These are phyloP conservation scores for Stephanodiscus triporus DNA, from an alignment of 108 stramenopile genomes.

Conservation along the genomic window DNA sequence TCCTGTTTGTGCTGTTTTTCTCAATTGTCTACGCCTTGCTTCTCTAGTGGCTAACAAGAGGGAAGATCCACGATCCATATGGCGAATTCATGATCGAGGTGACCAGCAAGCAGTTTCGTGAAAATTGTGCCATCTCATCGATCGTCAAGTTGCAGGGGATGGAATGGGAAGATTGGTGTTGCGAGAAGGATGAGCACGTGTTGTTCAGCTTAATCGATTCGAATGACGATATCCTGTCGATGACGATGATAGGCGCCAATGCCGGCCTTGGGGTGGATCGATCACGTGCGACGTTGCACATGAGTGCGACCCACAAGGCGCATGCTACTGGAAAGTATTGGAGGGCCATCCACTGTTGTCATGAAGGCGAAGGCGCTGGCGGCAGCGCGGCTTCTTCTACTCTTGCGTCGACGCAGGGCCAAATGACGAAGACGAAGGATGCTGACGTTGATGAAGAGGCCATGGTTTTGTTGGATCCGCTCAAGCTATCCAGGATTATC, in stretches of 20 bases:
- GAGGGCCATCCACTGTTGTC: constrained; percentile 84
- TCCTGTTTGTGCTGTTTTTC: neutral
- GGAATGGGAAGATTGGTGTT: constrained; percentile 63
- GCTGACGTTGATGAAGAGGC: constrained; percentile 28
- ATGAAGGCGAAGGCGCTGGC: constrained; percentile 12
- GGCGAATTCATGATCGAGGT: constrained; percentile 90
- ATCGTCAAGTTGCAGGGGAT: constrained; percentile 33
- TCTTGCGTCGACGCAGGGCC: neutral
- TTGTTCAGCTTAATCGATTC: constrained; percentile 30
- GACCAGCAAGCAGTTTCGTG: constrained; percentile 26
- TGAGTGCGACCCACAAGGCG: constrained; percentile 58
- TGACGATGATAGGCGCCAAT: constrained; percentile 11
- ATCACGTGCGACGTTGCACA: constrained; percentile 34
- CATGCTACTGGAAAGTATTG: constrained; percentile 94
- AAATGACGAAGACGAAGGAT: constrained; percentile 3
- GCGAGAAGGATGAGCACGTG: constrained; percentile 59
- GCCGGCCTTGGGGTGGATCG: constrained; percentile 33
- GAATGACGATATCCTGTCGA: constrained; percentile 16
- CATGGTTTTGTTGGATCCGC: constrained; percentile 36
- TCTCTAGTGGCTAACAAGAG: constrained; percentile 75
- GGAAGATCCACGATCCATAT: constrained; percentile 86
- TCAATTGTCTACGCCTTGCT: neutral
- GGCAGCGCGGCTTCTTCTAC: neutral
- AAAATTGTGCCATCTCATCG: constrained; percentile 13
- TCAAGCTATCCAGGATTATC: constrained; percentile 62